phyloP scores from a whole-genome alignment of 2,329 filamentous ascomycete genomes.

The Pseudodiploospora longispora region DNA sequence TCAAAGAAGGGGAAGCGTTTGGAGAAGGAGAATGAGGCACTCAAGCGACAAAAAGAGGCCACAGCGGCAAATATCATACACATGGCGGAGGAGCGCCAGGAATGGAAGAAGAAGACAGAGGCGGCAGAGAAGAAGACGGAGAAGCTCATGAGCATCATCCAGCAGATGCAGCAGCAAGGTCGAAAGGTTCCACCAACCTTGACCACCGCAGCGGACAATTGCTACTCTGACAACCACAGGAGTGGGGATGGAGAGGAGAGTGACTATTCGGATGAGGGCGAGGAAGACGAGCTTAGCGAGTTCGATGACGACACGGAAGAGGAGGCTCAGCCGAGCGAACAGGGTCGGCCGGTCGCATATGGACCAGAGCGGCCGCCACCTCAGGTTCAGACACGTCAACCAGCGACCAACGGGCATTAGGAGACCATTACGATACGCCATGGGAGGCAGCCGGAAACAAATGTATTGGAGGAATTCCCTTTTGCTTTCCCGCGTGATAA shows the following conservation, averaged over 20 bases:
- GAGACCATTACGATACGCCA: constrained; percentile 10
- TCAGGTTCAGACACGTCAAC: constrained; percentile 10
- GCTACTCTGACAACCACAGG: constrained; percentile 46
- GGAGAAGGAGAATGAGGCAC: constrained; percentile 88
- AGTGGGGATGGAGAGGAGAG: constrained; percentile 49
- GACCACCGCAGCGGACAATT: constrained; percentile 51
- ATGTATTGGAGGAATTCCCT: neutral
- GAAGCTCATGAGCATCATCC: constrained; percentile 88
- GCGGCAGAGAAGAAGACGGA: constrained; percentile 64
- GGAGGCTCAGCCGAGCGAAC: constrained; percentile 31
- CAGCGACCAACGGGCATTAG: constrained; percentile 38
- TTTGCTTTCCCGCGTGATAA: no score
- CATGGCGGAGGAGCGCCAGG: constrained; percentile 92
- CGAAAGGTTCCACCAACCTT: constrained; percentile 63
- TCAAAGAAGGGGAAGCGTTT: constrained; percentile 96
- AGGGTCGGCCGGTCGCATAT: constrained; percentile 30
- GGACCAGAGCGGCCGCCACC: constrained; percentile 40
- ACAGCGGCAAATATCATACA: constrained; percentile 92
- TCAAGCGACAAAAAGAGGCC: constrained; percentile 87
- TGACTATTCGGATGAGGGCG: constrained; percentile 57
- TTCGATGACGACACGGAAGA: constrained; percentile 56
- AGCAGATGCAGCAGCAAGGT: constrained; percentile 92
- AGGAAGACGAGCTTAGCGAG: constrained; percentile 55
- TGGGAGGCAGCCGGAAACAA: neutral
- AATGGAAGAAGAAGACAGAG: constrained; percentile 61